Conservation (phyloP, 2,329 filamentous ascomycete species). For the Xylaria sp. region DNA sequence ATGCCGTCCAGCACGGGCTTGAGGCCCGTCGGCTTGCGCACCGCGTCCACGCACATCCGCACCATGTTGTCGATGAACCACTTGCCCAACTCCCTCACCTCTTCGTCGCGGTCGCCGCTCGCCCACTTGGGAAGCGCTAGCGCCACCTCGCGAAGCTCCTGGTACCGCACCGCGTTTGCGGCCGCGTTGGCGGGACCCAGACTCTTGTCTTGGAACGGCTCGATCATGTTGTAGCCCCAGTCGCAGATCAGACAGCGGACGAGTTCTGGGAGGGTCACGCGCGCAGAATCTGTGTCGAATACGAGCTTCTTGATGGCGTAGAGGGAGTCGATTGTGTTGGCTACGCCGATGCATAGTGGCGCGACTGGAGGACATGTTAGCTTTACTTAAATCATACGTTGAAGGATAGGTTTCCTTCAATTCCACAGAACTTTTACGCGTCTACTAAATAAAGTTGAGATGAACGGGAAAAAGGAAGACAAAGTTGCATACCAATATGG, state of each 20-base stretch:
- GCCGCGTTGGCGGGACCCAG: slow-evolving; percentile 33
- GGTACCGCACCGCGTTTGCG: slow-evolving; percentile 35
- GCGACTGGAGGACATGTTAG: slow-evolving; percentile 27
- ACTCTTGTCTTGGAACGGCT: slow-evolving; percentile 33
- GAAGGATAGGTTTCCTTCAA: too few relatives aligned
- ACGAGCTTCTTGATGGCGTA: slow-evolving; percentile 35
- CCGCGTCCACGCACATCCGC: slow-evolving; percentile 24
- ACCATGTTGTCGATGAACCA: slow-evolving; percentile 38
- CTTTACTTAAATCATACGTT: not conserved
- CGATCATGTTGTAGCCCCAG: slow-evolving; percentile 37
- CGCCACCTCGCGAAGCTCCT: slow-evolving; percentile 38
- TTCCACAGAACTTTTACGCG: not conserved
- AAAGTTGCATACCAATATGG: slow-evolving; percentile 29
- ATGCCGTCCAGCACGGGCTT: slow-evolving; percentile 33
- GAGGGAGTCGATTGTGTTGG: slow-evolving; percentile 35
- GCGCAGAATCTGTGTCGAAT: slow-evolving; percentile 25
- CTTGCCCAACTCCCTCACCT: slow-evolving; percentile 33
- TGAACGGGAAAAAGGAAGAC: not conserved
- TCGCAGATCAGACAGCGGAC: slow-evolving; percentile 33
- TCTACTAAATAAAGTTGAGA: not conserved
- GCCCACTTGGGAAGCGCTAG: slow-evolving; percentile 40
- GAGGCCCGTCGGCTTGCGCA: slow-evolving; percentile 30
- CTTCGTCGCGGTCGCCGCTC: slow-evolving; percentile 30
- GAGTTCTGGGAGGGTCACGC: slow-evolving; percentile 28
- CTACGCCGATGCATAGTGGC: slow-evolving; percentile 29